Evolutionary conservation across 2,329 filamentous ascomycete genomes (phyloP), one percentile per base, ranked within the genome.

Genomic region (Aspergillus arachidicola): DNA sequence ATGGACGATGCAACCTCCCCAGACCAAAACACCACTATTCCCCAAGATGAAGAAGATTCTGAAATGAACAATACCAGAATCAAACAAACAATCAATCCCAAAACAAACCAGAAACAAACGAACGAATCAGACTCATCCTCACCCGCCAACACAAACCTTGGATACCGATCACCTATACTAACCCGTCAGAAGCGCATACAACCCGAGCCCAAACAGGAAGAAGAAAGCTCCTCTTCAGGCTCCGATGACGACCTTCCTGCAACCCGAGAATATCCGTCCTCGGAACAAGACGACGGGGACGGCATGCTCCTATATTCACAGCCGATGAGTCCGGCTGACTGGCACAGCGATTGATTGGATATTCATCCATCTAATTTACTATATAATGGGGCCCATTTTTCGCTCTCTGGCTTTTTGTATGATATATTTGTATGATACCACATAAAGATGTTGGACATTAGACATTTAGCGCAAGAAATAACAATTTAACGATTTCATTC

Each of bases 311-410:
- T 61, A n/a, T 57, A 60, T 34, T 63, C 61, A 7, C 61, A 60
- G 16, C 58, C 58, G 30, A 60, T 63, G 58, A 63, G 53, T 51
- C 61, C 61, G 9, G 26, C 48, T 56, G 56, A 62, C 30, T 59
- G n/a, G 54, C n/a, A n/a, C n/a, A 55, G 51, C 36, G 51, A 55
- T 10, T 55, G 51, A 55, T 54, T 36, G 16, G 4, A 51, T 4
- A n/a, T 11, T 16, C 16, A n/a, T n/a, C 7, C 30, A 51, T 51
- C 10, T 51, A 32, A 3, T 7, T 30, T n/a, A 16, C 26, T n/a
- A 51, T 30, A 51, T 32, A 51, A 6, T 16, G 12, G 16, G 26
- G 48, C 48, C 16, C 7, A 30, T 32, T 11, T 28, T n/a, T 32
- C 19, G 10, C n/a, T 32, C 19, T 34, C 28, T 11, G 19, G 9